Conservation (phyloP, 73 alveolate species). For the Tetrahymena thermophila region DNA sequence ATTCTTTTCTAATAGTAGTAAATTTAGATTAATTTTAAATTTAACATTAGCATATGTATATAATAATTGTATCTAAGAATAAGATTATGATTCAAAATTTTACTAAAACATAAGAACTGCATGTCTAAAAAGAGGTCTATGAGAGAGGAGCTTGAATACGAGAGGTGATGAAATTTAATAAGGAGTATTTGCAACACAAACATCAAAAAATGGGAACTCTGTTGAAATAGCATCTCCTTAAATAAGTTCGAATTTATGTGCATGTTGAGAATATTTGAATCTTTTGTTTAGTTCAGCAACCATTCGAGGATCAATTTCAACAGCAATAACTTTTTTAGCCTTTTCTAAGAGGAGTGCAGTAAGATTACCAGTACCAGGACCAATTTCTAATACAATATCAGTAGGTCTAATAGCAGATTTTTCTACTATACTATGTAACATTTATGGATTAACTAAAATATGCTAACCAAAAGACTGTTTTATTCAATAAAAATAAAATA, state of each 20-base stretch:
- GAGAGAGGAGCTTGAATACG: constrained; percentile 90
- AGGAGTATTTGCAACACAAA: constrained; percentile 97
- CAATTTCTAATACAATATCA: constrained; percentile 94
- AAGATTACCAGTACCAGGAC: constrained; percentile 99
- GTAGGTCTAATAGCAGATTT: constrained; percentile 95
- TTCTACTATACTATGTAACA: constrained; percentile 79
- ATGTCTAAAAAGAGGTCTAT: constrained; percentile 94
- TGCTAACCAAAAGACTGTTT: constrained; percentile 81
- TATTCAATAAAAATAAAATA: not conserved
- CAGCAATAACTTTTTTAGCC: constrained; percentile 91
- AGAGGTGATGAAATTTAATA: constrained; percentile 96
- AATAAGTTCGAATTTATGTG: constrained; percentile 84
- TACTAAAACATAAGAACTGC: constrained; percentile 93
- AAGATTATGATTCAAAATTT: not conserved
- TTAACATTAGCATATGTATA: not conserved
- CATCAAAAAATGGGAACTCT: constrained; percentile 93
- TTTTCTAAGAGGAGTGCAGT: constrained; percentile 86
- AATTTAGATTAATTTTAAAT: not conserved
- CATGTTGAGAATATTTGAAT: constrained; percentile 79
- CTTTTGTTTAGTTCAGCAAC: constrained; percentile 93
- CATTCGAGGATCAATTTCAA: constrained; percentile 97
- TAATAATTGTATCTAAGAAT: not conserved
- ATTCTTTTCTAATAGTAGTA: constrained; percentile 60
- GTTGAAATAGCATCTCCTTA: constrained; percentile 92
- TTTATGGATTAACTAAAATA: constrained; percentile 89